Evolutionary conservation across 139 green algal species (phyloP), one percentile per base, ranked within the genome.

Genomic region (Asterochloris sp.): DNA sequence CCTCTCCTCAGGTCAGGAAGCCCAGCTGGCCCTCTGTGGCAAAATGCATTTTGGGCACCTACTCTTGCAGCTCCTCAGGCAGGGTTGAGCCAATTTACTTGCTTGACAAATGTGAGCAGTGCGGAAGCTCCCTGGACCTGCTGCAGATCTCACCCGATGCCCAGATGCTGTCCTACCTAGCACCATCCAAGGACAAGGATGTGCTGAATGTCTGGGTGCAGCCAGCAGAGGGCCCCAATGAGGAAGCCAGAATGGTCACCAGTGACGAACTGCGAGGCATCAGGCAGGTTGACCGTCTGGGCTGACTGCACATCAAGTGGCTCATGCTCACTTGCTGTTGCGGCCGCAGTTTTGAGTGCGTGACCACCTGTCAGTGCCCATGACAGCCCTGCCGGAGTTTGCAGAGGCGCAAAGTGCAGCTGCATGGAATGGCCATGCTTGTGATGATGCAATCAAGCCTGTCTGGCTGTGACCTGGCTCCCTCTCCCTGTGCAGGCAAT

Each of bases 121-220:
- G 38, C 38, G 2, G 38, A 10, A 54, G 4, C 38, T 54, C 38
- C 38, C 38, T 54, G 38, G 38, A 54, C 38, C 38, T 64, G 27
- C 1, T 29, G 27, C 26, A 82, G 78, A 28, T 82, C 17, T 82
- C 78, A 26, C 78, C 78, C 15, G 63, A 82, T 74, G 78, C 61
- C 78, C 73, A 82, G 16, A 82, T 29, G 21, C 27, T 82, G 27
- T 61, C 78, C 9, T 82, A 63, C 27, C 28, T 82, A 66, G 78
- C 78, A 0, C 78, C 78, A 10, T 80, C 76, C 23, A 16, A 74
- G 26, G 78, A 82, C 19, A 82, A 75, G 54, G 78, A 82, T 62
- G 78, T 82, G 19, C 63, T 82, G 26, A 82, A 82, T 19, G 78
- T 82, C 61, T 82, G 63, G 63, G 63, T 74, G 63, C 68, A 62